A percentile compares a stretch with the other conserved stretches of the same genome.
These are phyloP conservation scores for Helminthosporium solani DNA, from an alignment of 2,329 filamentous ascomycete species.

Conservation along the genomic window DNA sequence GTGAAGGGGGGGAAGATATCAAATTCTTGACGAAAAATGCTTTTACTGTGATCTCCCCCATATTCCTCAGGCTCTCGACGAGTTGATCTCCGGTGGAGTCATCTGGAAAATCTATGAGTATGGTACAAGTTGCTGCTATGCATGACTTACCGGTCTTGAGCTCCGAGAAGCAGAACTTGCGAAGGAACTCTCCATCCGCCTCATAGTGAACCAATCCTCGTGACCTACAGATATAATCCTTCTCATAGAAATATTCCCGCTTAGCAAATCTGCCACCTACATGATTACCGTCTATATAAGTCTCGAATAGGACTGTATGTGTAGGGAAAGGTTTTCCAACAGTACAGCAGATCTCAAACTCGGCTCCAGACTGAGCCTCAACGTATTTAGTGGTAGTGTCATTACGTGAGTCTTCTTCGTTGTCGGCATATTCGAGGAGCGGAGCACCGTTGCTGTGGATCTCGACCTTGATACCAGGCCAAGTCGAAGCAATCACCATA, in stretches of 20 bases:
- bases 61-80: conserved; percentile 8
- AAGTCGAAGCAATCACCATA: conserved; percentile 22
- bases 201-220: background rate
- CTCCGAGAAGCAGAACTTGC: conserved; percentile 25
- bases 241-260: background rate
- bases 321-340: conserved; percentile 5
- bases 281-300: conserved; percentile 20
- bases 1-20: no score
- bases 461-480: conserved; percentile 15
- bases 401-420: conserved; percentile 15
- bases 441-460: conserved; percentile 20
- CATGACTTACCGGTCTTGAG: conserved; percentile 13
- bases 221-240: background rate
- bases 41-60: conserved; percentile 20
- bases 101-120: background rate
- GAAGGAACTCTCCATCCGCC: conserved; percentile 1
- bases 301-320: conserved; percentile 8
- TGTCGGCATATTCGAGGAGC: conserved; percentile 30
- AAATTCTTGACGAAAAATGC: conserved; percentile 9
- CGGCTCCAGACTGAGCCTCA: conserved; percentile 25
- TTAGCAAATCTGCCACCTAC: background rate
- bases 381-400: conserved; percentile 34
- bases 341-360: conserved; percentile 19
- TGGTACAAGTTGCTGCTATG: background rate
- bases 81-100: conserved; percentile 7